Base-by-base conservation (phyloP, 2,329 filamentous ascomycete genomes). In the Epichloe bromicola region DNA sequence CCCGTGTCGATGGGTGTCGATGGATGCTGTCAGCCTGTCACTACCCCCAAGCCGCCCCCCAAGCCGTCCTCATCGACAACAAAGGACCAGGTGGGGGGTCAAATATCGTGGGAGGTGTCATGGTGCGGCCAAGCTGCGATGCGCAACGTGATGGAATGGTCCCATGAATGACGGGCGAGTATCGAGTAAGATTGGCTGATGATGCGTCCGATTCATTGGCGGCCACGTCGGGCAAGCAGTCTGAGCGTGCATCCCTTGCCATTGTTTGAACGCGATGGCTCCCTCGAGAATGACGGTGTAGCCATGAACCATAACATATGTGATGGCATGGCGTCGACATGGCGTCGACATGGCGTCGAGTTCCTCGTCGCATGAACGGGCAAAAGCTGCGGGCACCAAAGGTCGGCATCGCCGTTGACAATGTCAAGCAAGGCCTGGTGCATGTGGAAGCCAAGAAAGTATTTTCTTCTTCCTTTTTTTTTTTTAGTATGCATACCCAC, bases 231-330 rank as follows among this genome's bases (percentile, higher is more conserved):
- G 50, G 23, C 46, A 41, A 17, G n/a, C 11, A 19, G 51, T 46
- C 47, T 33, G 47, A 52, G 47, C 51, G 42, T 36, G n/a, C 37
- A 23, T 51, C 36, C 49, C 42, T 41, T 23, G 43, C 48, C 42
- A 26, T 44, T 11, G 19, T 20, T 41, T 41, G 19, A 26, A 23
- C 47, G 33, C 26, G 39, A 38, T 33, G 26, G 30, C 47, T 19
- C 11, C 26, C n/a, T 40, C 30, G 10, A 42, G 38, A 42, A 42
- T 23, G 47, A 41, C 17, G 19, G 17, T 14, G 23, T 23, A 14
- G 5, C 14, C 36, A 38, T 38, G 15, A 8, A 46, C 41, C 20
- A 42, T n/a, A n/a, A n/a, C n/a, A n/a, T 37, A 8, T 26, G 23
- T 26, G 23, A 26, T 2, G 14, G 6, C 23, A 44, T 17, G 42